Evolutionary conservation across 2,329 filamentous ascomycete species (phyloP).

Genomic region (Emergomyces orientalis): DNA sequence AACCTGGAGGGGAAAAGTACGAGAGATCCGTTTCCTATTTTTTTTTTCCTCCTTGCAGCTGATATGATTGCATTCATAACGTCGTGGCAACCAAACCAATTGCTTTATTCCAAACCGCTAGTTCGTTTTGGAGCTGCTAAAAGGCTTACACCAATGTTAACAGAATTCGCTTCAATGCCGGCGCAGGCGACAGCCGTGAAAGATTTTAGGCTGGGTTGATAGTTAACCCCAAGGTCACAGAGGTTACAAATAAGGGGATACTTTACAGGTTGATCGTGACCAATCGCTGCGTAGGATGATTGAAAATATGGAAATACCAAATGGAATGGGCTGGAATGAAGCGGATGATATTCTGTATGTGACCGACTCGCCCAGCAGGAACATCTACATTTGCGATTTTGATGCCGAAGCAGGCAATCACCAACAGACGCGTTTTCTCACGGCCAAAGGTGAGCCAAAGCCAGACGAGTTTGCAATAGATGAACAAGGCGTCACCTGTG

Average conservation of each 20-base stretch:
- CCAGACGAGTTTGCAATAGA: conserved; percentile 85
- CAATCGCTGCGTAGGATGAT: conserved; percentile 52
- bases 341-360: conserved; percentile 67
- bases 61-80: conserved; percentile 33
- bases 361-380: conserved; percentile 63
- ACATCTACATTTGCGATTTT: conserved; percentile 69
- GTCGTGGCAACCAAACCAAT: conserved; percentile 23
- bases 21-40: neutral
- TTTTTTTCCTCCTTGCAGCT: too few relatives aligned
- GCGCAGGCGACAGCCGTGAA: conserved; percentile 67
- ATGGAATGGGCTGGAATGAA: conserved; percentile 71
- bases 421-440: conserved; percentile 65
- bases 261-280: conserved; percentile 63
- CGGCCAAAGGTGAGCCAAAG: conserved; percentile 51
- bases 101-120: neutral
- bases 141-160: neutral
- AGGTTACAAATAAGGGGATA: conserved; percentile 47
- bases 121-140: neutral
- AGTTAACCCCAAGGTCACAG: conserved; percentile 66
- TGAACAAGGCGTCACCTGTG: conserved; percentile 70
- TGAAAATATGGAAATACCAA: conserved; percentile 65
- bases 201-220: conserved; percentile 85
- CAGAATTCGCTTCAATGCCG: conserved; percentile 63
- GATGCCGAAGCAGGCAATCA: conserved; percentile 53
- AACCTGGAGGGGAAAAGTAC: conserved; percentile 38